Evolutionary conservation across 106 monocot species (phyloP), one percentile per base, ranked within the genome.

Genomic region (Vanilla planifolia): DNA sequence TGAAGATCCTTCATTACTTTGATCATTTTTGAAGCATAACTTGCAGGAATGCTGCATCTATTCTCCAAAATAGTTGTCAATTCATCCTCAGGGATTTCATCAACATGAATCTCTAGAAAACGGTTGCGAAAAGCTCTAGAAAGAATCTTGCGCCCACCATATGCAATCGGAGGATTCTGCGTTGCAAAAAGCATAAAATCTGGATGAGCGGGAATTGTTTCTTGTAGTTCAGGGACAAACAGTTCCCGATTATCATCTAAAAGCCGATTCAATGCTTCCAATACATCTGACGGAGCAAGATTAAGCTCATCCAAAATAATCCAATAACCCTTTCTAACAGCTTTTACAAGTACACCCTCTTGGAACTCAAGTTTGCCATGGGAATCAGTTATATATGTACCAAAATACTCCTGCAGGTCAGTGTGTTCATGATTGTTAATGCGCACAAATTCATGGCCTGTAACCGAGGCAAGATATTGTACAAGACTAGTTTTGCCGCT

Each of bases 371-470:
- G 90, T 37, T 10, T 81, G 24, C 96, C 96, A 43, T 64, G 68
- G 68, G 84, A 79, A 67, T 88, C 84, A 62, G 87, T 81, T 26
- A 85, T 66, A 41, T 96, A 96, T 13, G 84, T 71, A 33, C 96
- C 96, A 69, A 96, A 84, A 75, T 96, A 96, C 51, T 96, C 96
- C 73, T 96, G 90, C 14, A 96, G 64, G 64, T 96, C 96, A 43
- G 96, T 96, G 62, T 96, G 96, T 56, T 96, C 96, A 73, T 96
- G 96, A 77, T 96, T 96, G 67, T 96, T 96, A 63, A 96, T 87
- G 48, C 96, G 89, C 16, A 96, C 81, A 85, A 91, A 96, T 48
- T 87, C 71, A 75, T 91, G 83, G 46, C 87, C 90, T 34, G 96
- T 84, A 40, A 79, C 55, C 11, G 74, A 74, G 51, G 96, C 96